A percentile compares a stretch with the other conserved stretches of the same genome.
Evolutionary conservation across 139 green algal genomes (phyloP).

Genomic region (Picochlorum costavermella): DNA sequence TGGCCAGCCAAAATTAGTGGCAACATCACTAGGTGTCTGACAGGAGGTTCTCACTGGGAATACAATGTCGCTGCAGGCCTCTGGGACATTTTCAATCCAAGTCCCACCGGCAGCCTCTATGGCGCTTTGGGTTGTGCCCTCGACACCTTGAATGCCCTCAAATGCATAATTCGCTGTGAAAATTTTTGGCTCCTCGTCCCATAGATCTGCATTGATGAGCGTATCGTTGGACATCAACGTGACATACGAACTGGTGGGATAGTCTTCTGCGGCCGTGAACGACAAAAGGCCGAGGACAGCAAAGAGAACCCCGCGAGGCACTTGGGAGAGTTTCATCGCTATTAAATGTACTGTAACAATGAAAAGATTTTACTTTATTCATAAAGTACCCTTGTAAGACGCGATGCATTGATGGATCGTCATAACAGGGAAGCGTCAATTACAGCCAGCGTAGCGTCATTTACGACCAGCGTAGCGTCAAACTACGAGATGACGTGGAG

Average conservation of each 20-base stretch:
- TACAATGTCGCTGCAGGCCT: not conserved
- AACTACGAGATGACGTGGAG: no score
- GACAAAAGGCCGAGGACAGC: not conserved
- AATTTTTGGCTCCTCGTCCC: slow-evolving; percentile 4
- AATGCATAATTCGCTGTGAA: slow-evolving; percentile 1
- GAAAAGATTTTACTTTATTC: no score
- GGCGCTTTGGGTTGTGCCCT: not conserved
- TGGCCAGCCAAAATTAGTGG: not conserved
- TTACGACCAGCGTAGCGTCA: no score
- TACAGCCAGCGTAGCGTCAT: no score
- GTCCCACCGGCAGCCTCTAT: not conserved
- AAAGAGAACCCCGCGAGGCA: no score
- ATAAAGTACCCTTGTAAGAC: no score
- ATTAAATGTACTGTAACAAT: no score
- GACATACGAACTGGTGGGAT: not conserved
- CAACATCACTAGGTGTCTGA: not conserved
- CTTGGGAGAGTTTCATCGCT: no score
- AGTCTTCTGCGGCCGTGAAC: not conserved
- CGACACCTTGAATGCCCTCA: not conserved
- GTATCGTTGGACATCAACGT: not conserved
- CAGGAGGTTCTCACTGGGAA: not conserved
- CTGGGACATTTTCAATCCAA: not conserved
- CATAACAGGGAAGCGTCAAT: no score
- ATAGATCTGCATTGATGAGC: not conserved
- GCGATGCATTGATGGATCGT: no score